These are phyloP conservation scores for Flaveria floridana DNA, from an alignment of 140 eudicot genomes.

Conservation along the genomic window DNA sequence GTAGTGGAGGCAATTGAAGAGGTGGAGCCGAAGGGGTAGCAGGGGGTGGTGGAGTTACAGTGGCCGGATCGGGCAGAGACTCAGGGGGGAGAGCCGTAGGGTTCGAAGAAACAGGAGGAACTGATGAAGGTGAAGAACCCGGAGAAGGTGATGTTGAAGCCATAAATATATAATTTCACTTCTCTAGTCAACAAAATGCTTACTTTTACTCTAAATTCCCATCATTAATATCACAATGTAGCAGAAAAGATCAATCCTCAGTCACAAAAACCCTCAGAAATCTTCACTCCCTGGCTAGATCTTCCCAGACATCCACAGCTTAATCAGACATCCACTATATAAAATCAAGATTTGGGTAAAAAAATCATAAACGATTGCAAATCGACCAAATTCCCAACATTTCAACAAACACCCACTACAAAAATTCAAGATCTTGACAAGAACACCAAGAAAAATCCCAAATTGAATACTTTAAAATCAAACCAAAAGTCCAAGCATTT, in stretches of 20 bases:
- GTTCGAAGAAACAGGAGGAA: conserved; percentile 36
- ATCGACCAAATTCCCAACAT: conserved; percentile 1
- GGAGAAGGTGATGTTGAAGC: conserved; percentile 62
- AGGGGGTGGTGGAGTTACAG: conserved; percentile 37
- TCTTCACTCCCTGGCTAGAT: conserved; percentile 5
- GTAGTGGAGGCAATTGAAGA: conserved; percentile 39
- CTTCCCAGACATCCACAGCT: conserved; percentile 24
- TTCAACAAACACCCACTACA: conserved; percentile 20
- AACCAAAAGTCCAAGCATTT: conserved; percentile 16
- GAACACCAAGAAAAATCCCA: conserved; percentile 6
- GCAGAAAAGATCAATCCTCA: conserved; percentile 23
- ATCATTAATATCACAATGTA: conserved; percentile 31
- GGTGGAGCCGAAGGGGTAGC: conserved; percentile 34
- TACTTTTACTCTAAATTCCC: conserved; percentile 30
- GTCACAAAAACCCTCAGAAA: conserved; percentile 21
- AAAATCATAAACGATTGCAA: neutral
- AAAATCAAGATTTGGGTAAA: conserved; percentile 6
- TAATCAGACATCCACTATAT: neutral
- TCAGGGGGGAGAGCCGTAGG: conserved; percentile 29
- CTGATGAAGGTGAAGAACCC: conserved; percentile 39
- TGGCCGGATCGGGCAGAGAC: conserved; percentile 36
- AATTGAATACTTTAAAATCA: neutral
- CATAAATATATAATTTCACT: conserved; percentile 32
- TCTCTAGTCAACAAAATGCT: conserved; percentile 18
- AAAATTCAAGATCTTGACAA: conserved; percentile 29